These are phyloP conservation scores for Elaeagnus macrophylla DNA, from an alignment of 306 rosid species.

Conservation along the genomic window DNA sequence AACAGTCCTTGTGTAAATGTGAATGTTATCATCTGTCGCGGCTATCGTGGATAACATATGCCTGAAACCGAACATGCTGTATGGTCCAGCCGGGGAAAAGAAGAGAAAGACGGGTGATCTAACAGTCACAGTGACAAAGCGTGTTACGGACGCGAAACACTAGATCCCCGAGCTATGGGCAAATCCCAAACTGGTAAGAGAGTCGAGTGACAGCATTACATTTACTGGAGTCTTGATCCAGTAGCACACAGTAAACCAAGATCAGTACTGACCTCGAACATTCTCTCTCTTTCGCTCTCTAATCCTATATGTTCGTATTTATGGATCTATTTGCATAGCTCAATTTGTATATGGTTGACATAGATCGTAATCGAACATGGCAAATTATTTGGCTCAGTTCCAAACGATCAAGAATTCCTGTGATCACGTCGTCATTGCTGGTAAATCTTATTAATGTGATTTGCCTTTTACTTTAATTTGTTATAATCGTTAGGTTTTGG, in stretches of 20 bases:
- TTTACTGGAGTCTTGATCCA: neutral
- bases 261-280: neutral
- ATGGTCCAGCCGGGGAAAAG: neutral
- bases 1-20: too few species aligned
- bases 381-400: conserved; percentile 94
- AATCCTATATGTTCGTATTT: neutral
- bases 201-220: neutral
- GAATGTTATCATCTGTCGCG: neutral
- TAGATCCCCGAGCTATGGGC: conserved; percentile 27
- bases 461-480: neutral
- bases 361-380: conserved; percentile 60
- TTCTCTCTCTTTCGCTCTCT: conserved; percentile 13
- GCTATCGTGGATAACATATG: neutral
- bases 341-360: conserved; percentile 23
- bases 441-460: conserved; percentile 18
- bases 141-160: conserved; percentile 33
- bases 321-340: conserved; percentile 25
- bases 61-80: neutral
- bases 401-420: conserved; percentile 74
- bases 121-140: conserved; percentile 22
- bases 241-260: conserved; percentile 6
- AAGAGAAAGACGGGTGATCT: neutral
- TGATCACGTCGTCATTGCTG: conserved; percentile 88
- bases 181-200: conserved; percentile 1
- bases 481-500: neutral